Evolutionary conservation across 2,329 filamentous ascomycete genomes (phyloP).

Genomic region (Atkinsonella hypoxylon): DNA sequence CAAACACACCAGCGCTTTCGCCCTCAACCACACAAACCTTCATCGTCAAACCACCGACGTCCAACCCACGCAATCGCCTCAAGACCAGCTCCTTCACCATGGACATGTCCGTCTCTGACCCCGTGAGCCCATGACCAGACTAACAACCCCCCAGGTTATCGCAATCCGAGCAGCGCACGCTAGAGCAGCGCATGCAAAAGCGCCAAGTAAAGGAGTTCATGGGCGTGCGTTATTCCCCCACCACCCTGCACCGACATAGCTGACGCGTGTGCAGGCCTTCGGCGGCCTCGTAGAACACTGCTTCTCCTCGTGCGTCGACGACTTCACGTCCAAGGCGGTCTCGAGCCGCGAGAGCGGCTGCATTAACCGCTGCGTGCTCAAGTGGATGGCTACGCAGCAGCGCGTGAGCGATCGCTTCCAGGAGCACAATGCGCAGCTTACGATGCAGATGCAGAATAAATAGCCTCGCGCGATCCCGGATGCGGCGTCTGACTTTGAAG

Average conservation of each 20-base stretch:
- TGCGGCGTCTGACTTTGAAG: too few relatives aligned
- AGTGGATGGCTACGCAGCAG: constrained; percentile 86
- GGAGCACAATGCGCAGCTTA: constrained; percentile 52
- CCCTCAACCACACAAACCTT: too few relatives aligned
- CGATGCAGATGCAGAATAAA: constrained; percentile 37
- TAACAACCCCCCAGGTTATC: constrained; percentile 41
- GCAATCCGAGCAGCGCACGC: constrained; percentile 74
- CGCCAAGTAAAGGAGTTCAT: constrained; percentile 99
- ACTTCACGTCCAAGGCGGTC: constrained; percentile 96
- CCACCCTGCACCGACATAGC: not conserved
- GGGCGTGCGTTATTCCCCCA: constrained; percentile 51
- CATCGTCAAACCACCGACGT: not conserved
- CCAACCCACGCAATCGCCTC: not conserved
- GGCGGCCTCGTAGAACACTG: constrained; percentile 58
- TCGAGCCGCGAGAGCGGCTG: constrained; percentile 81
- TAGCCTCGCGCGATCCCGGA: constrained; percentile 14
- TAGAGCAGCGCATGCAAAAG: constrained; percentile 89
- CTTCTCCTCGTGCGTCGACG: constrained; percentile 94
- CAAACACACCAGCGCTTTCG: too few relatives aligned
- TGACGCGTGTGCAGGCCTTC: constrained; percentile 19
- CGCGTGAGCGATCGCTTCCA: constrained; percentile 84
- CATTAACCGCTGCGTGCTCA: constrained; percentile 89
- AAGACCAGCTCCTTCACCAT: too few relatives aligned
- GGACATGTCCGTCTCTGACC: constrained; percentile 8
- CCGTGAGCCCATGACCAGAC: not conserved